A percentile compares a stretch with the other conserved stretches of the same genome.
phyloP scores from a whole-genome alignment of 148 eudicot species.

The Linanthus parryae region DNA sequence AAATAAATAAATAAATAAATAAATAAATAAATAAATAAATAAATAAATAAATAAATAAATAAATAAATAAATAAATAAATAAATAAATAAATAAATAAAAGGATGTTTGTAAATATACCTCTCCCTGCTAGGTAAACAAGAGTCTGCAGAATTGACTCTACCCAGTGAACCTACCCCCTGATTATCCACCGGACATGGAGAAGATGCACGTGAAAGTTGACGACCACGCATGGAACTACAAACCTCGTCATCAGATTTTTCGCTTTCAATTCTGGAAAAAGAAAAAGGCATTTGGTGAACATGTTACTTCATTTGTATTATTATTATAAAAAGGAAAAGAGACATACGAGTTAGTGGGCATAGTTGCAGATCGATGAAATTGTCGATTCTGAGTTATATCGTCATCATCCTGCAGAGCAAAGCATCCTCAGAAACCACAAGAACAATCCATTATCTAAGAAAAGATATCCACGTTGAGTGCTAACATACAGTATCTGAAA shows the following conservation, averaged over 20 bases:
- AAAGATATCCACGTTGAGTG: neutral
- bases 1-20: too few relatives aligned
- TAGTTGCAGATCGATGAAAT: constrained; percentile 14
- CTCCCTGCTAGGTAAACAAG: constrained; percentile 10
- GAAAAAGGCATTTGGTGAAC: neutral
- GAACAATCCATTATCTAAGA: neutral
- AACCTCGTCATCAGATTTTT: constrained; percentile 52
- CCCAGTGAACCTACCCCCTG: constrained; percentile 29
- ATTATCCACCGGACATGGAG: constrained; percentile 23
- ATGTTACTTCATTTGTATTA: too few relatives aligned
- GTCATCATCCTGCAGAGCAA: constrained; percentile 43
- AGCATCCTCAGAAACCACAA: constrained; percentile 2
- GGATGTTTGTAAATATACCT: too few relatives aligned
- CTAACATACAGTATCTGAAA: constrained; percentile 30
- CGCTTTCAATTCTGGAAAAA: constrained; percentile 27
- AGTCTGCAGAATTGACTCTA: constrained; percentile 18
- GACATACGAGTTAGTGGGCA: constrained; percentile 32
- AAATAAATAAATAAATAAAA: too few relatives aligned
- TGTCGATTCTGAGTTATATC: constrained; percentile 15
- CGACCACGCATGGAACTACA: constrained; percentile 35
- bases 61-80: too few relatives aligned
- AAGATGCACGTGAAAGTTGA: constrained; percentile 24
- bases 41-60: too few relatives aligned
- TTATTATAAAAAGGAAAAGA: too few relatives aligned
- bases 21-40: too few relatives aligned